phyloP scores from a whole-genome alignment of 345 rosid genomes.

The Rhizophora apiculata region DNA sequence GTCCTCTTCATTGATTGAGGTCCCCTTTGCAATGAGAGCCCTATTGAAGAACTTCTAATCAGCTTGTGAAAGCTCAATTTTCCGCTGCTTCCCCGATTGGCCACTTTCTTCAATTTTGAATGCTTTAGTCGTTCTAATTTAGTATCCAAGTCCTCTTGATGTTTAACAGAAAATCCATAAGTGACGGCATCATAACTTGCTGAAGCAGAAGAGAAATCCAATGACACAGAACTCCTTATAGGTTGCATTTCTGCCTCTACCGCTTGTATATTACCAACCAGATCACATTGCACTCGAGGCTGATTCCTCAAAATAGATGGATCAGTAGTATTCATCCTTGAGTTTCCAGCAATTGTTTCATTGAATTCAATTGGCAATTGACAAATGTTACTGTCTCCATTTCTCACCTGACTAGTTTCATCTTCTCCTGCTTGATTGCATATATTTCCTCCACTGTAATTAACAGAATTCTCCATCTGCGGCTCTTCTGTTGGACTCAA shows the following conservation, averaged over 20 bases:
- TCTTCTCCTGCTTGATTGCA: conserved; percentile 9
- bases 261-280: conserved; percentile 15
- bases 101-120: conserved; percentile 15
- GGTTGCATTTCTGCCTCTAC: conserved; percentile 23
- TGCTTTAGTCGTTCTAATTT: conserved; percentile 12
- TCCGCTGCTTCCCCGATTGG: conserved; percentile 17
- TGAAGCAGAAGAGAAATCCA: conserved; percentile 39
- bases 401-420: conserved; percentile 21
- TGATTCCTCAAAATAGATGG: conserved; percentile 10
- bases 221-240: conserved; percentile 52
- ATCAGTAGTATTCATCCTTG: conserved; percentile 8
- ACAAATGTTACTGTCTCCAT: conserved; percentile 2
- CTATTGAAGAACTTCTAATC: conserved; percentile 35
- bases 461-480: conserved; percentile 20
- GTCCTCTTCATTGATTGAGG: conserved; percentile 41
- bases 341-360: conserved; percentile 2
- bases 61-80: conserved; percentile 25
- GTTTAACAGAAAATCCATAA: conserved; percentile 8
- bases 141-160: conserved; percentile 2
- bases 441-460: conserved; percentile 2
- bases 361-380: conserved; percentile 8
- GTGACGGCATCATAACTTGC: conserved; percentile 18
- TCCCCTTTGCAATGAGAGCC: conserved; percentile 38
- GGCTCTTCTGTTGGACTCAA: conserved; percentile 21
- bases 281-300: conserved; percentile 29